Conservation (phyloP, 176 grass and related monocot genomes). For the Phoenix dactylifera region DNA sequence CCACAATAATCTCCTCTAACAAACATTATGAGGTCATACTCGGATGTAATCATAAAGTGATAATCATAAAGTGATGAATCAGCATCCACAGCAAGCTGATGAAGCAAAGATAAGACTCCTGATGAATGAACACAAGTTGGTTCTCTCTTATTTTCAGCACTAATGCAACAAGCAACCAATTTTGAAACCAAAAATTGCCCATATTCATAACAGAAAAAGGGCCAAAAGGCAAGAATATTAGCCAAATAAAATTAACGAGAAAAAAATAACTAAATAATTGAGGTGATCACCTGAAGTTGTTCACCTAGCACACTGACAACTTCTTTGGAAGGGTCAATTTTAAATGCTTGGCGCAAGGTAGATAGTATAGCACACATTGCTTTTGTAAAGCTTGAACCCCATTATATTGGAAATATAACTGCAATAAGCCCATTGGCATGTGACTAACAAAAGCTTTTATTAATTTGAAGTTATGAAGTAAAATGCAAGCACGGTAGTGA, state of each 20-base stretch:
- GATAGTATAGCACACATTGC: constrained; percentile 76
- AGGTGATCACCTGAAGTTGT: constrained; percentile 67
- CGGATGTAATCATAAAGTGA: constrained; percentile 78
- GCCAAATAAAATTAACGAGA: neutral
- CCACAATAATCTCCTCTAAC: too few relatives aligned
- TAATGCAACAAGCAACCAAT: constrained; percentile 67
- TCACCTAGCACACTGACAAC: constrained; percentile 51
- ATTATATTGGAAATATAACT: constrained; percentile 91
- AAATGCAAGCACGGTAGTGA: too few relatives aligned
- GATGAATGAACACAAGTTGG: constrained; percentile 34
- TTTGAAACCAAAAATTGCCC: constrained; percentile 75
- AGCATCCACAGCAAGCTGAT: constrained; percentile 64
- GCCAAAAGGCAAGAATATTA: neutral
- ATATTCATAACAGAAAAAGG: constrained; percentile 12
- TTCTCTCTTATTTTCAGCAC: constrained; percentile 29
- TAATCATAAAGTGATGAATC: constrained; percentile 49
- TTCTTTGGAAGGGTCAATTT: constrained; percentile 40
- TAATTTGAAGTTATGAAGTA: too few relatives aligned
- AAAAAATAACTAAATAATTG: constrained; percentile 3
- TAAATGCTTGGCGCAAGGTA: constrained; percentile 54
- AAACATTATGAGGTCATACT: constrained; percentile 28
- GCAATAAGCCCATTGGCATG: constrained; percentile 20
- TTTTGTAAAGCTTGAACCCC: constrained; percentile 59
- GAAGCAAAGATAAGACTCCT: constrained; percentile 66
- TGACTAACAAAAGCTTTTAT: too few relatives aligned